These are phyloP conservation scores for Tolypocladium ophioglossoides DNA, from an alignment of 2,329 filamentous ascomycete genomes.

Conservation along the genomic window DNA sequence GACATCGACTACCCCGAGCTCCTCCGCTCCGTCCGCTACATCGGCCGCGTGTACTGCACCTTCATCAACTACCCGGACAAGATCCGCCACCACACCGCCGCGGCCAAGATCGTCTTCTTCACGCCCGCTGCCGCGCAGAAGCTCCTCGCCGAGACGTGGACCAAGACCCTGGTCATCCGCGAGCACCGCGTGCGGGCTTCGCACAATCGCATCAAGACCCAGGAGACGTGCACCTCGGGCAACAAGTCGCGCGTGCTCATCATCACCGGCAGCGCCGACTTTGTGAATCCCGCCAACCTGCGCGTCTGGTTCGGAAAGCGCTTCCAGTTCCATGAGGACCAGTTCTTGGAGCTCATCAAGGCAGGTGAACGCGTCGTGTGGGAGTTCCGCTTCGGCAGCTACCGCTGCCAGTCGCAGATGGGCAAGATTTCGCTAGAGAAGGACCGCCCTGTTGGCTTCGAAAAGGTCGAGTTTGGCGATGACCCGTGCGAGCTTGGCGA, in stretches of 20 bases:
- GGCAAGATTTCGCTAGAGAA: slow-evolving; percentile 29
- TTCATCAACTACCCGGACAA: slow-evolving; percentile 39
- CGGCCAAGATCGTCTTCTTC: slow-evolving; percentile 41
- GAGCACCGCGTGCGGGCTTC: slow-evolving; percentile 26
- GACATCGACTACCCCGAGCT: slow-evolving; percentile 31
- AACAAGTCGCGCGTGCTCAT: slow-evolving; percentile 37
- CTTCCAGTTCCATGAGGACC: slow-evolving; percentile 38
- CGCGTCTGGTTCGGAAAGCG: slow-evolving; percentile 27
- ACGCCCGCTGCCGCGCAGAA: slow-evolving; percentile 25
- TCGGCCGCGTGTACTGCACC: slow-evolving; percentile 40
- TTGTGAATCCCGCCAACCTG: slow-evolving; percentile 33
- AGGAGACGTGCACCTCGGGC: slow-evolving; percentile 15
- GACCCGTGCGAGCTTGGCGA: slow-evolving; percentile 28
- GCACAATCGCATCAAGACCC: slow-evolving; percentile 38
- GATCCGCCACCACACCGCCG: slow-evolving; percentile 23
- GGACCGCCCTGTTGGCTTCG: slow-evolving; percentile 21
- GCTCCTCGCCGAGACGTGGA: slow-evolving; percentile 13
- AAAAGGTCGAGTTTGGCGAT: slow-evolving; percentile 26
- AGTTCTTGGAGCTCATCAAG: slow-evolving; percentile 21
- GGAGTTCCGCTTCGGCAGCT: slow-evolving; percentile 45
- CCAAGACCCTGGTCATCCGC: slow-evolving; percentile 23
- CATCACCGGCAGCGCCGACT: slow-evolving; percentile 30
- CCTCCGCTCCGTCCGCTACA: slow-evolving; percentile 29
- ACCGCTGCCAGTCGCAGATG: slow-evolving; percentile 41
- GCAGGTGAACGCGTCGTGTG: slow-evolving; percentile 20